These are phyloP conservation scores for Xylaria sp. DNA, from an alignment of 2,329 filamentous ascomycete species.

Conservation along the genomic window DNA sequence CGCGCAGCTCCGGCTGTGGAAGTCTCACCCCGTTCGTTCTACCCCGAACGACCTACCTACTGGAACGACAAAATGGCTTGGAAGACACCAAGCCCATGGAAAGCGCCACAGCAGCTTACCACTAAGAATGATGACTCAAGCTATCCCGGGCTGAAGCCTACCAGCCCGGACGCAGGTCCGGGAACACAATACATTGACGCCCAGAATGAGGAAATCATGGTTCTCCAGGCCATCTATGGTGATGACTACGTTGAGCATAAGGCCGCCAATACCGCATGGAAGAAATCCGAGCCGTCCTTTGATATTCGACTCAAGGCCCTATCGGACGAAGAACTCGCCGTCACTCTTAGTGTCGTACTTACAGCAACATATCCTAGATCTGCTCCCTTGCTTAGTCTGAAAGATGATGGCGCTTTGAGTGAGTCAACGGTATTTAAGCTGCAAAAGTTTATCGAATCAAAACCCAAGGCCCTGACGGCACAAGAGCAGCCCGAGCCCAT, in stretches of 20 bases:
- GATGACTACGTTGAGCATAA: slow-evolving; percentile 82
- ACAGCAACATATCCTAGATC: slow-evolving; percentile 92
- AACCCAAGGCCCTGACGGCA: slow-evolving; percentile 56
- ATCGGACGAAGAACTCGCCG: slow-evolving; percentile 70
- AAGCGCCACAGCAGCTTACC: slow-evolving; percentile 47
- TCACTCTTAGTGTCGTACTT: slow-evolving; percentile 76
- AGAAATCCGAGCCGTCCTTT: slow-evolving; percentile 84
- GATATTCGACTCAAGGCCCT: slow-evolving; percentile 77
- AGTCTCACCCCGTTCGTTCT: slow-evolving; percentile 38
- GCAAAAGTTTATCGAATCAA: slow-evolving; percentile 62
- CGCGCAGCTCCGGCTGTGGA: slow-evolving; percentile 59
- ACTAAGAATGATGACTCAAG: slow-evolving; percentile 50
- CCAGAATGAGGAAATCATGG: slow-evolving; percentile 86
- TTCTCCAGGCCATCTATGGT: slow-evolving; percentile 82
- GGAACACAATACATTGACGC: slow-evolving; percentile 76
- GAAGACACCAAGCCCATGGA: slow-evolving; percentile 52
- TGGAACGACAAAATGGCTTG: slow-evolving; percentile 51
- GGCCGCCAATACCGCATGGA: slow-evolving; percentile 77
- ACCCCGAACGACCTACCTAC: slow-evolving; percentile 28
- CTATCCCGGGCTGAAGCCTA: slow-evolving; percentile 54
- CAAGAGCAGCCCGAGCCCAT: slow-evolving; percentile 59
- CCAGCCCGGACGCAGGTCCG: slow-evolving; percentile 44
- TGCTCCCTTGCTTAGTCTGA: slow-evolving; percentile 70
- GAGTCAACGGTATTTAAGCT: slow-evolving; percentile 74
- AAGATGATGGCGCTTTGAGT: slow-evolving; percentile 65